phyloP scores from a whole-genome alignment of 148 eudicot species.

The Cornus suecica region DNA sequence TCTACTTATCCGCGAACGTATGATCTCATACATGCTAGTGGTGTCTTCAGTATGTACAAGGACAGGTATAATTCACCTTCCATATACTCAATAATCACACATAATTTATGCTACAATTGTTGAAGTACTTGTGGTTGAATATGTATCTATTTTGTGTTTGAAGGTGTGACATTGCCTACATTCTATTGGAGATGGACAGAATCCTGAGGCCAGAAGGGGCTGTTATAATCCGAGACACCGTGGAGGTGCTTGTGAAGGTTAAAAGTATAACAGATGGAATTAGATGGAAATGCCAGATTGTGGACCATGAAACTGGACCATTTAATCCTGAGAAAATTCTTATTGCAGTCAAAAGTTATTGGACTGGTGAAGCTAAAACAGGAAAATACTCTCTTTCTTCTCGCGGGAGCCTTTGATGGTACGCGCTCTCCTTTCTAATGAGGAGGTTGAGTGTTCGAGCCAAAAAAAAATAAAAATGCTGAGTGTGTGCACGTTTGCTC shows the following conservation, averaged over 20 bases:
- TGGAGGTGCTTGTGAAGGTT: conserved; percentile 65
- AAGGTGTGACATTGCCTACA: conserved; percentile 71
- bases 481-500: too few species aligned
- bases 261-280: conserved; percentile 50
- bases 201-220: conserved; percentile 82
- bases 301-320: conserved; percentile 86
- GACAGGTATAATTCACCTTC: conserved; percentile 43
- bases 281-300: conserved; percentile 64
- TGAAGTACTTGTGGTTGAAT: background rate
- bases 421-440: too few species aligned
- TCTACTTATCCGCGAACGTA: conserved; percentile 92
- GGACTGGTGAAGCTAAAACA: conserved; percentile 58
- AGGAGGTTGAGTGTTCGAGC: too few species aligned
- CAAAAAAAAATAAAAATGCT: too few species aligned
- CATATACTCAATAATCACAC: background rate
- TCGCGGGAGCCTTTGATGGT: too few species aligned
- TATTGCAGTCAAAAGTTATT: conserved; percentile 64
- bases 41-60: conserved; percentile 69
- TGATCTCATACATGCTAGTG: conserved; percentile 84
- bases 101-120: background rate
- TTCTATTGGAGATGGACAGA: conserved; percentile 83
- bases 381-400: conserved; percentile 4
- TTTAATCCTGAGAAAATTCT: conserved; percentile 76
- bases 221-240: conserved; percentile 66
- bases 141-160: background rate